Conservation (phyloP, 495 filamentous ascomycete genomes). For the Penicillium riverlandense region DNA sequence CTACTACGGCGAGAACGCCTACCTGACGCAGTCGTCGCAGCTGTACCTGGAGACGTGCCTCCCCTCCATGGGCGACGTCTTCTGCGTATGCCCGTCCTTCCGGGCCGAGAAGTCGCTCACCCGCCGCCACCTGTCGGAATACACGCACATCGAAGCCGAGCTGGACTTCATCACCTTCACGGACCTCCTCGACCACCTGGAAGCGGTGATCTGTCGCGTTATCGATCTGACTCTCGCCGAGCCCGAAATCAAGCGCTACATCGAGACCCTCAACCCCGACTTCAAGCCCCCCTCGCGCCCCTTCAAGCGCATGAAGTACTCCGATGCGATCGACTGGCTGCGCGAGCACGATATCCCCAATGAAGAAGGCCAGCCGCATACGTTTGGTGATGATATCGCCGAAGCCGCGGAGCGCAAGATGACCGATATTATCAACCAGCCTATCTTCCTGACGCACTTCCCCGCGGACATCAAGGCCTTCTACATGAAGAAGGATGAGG, state of each 20-base stretch:
- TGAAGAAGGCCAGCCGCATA: conserved; percentile 83
- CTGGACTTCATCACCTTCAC: conserved; percentile 93
- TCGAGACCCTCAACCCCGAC: conserved; percentile 78
- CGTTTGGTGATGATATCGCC: conserved; percentile 96
- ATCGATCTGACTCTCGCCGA: conserved; percentile 70
- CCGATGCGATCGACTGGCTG: conserved; percentile 91
- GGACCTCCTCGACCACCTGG: conserved; percentile 86
- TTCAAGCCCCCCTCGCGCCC: conserved; percentile 81
- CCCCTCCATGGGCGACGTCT: conserved; percentile 85
- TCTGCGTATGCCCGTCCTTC: conserved; percentile 98
- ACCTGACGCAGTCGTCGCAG: conserved; percentile 94
- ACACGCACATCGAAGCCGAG: conserved; percentile 96
- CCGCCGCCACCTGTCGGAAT: conserved; percentile 89
- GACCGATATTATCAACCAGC: conserved; percentile 91
- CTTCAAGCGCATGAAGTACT: conserved; percentile 93
- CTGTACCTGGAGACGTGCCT: conserved; percentile 96
- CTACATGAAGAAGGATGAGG: conserved; percentile 92
- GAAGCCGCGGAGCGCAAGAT: conserved; percentile 95
- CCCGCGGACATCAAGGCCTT: conserved; percentile 97
- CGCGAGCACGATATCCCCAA: conserved; percentile 80
- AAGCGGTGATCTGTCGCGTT: conserved; percentile 81
- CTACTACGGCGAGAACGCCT: conserved; percentile 93
- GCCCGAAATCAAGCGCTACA: conserved; percentile 55
- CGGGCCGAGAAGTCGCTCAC: conserved; percentile 95
- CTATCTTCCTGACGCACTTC: conserved; percentile 97